Percentiles rank a stretch among this genome's conserved stretches.
These are phyloP conservation scores for Zygnema cylindricum DNA, from an alignment of 139 green algal species.

Conservation along the genomic window DNA sequence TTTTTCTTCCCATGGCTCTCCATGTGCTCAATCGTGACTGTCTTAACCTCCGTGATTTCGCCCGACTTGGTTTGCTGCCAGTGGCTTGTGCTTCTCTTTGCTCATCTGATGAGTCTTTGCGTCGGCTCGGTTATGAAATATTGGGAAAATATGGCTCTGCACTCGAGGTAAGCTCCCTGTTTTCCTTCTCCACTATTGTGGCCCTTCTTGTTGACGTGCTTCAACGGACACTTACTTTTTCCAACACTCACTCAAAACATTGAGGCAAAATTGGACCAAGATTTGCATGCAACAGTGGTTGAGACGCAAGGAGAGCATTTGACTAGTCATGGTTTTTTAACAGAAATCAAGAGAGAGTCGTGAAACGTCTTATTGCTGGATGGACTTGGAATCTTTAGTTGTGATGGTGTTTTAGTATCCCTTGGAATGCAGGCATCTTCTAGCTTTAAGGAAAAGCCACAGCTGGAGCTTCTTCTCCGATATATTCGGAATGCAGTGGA, in stretches of 20 bases:
- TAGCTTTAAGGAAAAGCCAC: slow-evolving; percentile 13
- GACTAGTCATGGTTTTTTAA: neutral
- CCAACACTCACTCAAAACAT: too few relatives aligned
- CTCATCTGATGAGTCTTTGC: slow-evolving; percentile 8
- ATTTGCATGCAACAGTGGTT: too few relatives aligned
- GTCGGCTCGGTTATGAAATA: slow-evolving; percentile 19
- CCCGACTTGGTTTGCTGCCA: slow-evolving; percentile 15
- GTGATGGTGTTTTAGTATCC: neutral
- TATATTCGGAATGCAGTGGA: neutral
- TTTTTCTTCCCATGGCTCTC: slow-evolving; percentile 22
- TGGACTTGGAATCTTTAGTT: too few relatives aligned
- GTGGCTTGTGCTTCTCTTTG: slow-evolving; percentile 10
- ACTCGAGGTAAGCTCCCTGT: slow-evolving; percentile 29
- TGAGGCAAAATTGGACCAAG: too few relatives aligned
- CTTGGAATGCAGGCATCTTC: neutral
- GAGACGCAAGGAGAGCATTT: neutral
- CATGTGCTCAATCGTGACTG: slow-evolving; percentile 7
- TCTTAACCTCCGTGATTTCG: slow-evolving; percentile 5
- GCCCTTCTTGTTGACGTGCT: too few relatives aligned
- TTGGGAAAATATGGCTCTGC: slow-evolving; percentile 1
- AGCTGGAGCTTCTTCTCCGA: slow-evolving; percentile 17
- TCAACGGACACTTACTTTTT: too few relatives aligned
- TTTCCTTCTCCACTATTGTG: slow-evolving; percentile 29
- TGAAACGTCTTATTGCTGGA: too few relatives aligned
- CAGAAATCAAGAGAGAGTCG: neutral